phyloP scores from a whole-genome alignment of 2,329 filamentous ascomycete species.

The Talaromyces marneffei region DNA sequence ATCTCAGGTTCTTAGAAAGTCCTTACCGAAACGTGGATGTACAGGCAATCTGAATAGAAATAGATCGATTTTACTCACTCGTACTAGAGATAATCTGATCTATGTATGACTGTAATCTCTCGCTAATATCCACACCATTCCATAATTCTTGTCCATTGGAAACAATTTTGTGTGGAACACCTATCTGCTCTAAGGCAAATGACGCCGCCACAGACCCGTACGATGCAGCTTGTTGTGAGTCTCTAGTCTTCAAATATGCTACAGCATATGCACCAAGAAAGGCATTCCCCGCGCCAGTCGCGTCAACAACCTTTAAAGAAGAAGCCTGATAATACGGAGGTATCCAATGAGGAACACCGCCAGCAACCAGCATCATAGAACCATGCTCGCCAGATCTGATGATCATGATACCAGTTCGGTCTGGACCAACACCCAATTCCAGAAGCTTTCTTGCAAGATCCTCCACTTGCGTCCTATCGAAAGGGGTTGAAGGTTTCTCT shows the following conservation, averaged over 20 bases:
- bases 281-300: conserved; percentile 34
- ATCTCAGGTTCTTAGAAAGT: background rate
- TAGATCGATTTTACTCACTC: background rate
- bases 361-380: background rate
- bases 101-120: background rate
- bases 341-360: background rate
- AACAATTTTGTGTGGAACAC: background rate
- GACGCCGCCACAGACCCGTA: conserved; percentile 31
- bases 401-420: background rate
- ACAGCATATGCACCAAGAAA: conserved; percentile 31
- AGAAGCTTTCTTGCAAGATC: background rate
- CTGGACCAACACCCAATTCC: background rate
- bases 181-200: conserved; percentile 21
- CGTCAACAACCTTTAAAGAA: conserved; percentile 25
- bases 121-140: background rate
- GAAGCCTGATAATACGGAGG: background rate
- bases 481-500: background rate
- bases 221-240: conserved; percentile 23
- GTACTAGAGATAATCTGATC: background rate
- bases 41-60: background rate
- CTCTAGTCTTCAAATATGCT: conserved; percentile 20
- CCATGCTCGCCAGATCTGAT: background rate
- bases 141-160: background rate
- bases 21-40: conserved; percentile 6
- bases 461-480: background rate